Base-by-base conservation (phyloP, 192 early-diverging fungal species). In the Tieghemiomyces parasiticus region DNA sequence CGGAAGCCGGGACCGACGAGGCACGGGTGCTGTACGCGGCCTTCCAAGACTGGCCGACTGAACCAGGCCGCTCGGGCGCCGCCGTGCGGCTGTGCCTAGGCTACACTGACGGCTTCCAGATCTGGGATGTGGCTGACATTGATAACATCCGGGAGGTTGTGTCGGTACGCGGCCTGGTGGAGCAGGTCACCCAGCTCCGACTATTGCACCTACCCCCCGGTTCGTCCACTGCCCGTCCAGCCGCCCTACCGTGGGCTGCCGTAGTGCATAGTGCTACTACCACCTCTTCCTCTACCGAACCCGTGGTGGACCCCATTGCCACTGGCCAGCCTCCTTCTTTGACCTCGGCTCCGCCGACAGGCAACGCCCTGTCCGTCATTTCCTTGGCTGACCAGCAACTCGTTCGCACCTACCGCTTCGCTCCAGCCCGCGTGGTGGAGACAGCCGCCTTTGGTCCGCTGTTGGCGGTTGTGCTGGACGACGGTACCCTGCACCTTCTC, bases 101-200 rank as follows among this genome's bases (percentile, higher is more conserved):
- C 28, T 90, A 90, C 65, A 56, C 65, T 13, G 76, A 77, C 58
- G 89, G 89, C 8, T 85, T 91, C 53, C 89, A 91, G 58, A 71
- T 91, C 19, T 91, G 89, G 89, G 72, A 84, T 48, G 68, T 88
- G 8, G 72, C 78, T 8, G 72, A 82, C 47, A 64, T 73, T 9
- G 81, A 87, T 60, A 76, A 83, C 60, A 72, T 86, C 24, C 77
- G 74, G 30, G 87, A 91, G 67, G 54, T 88, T 10, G 58, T 65
- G 2, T 87, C 85, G 31, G 66, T 87, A 9, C 76, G 81, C 38
- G 63, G 76, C 51, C 32, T 67, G 30, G 66, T 72, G 3, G 68
- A 35, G 14, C 8, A 24, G 3, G 54, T 56, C 16, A 56, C 54
- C 16, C 9, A 26, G 29, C 28, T 56, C 16, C 26, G 32, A 16